Evolutionary conservation across 345 rosid species (phyloP).

Genomic region (Dipteronia sinensis): DNA sequence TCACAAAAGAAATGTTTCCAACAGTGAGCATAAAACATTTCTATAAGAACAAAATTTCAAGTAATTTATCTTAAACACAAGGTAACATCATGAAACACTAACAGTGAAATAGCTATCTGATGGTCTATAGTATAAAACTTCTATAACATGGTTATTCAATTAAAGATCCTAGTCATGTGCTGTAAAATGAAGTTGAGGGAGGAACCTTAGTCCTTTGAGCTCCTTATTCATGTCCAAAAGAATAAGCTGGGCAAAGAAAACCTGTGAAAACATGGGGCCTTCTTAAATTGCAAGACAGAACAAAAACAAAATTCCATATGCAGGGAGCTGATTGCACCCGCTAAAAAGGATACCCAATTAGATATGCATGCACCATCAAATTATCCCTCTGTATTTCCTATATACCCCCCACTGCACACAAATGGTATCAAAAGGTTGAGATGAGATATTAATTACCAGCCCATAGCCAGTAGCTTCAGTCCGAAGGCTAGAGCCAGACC

Average conservation of each 20-base stretch:
- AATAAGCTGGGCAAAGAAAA: slow-evolving; percentile 92
- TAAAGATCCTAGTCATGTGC: not conserved
- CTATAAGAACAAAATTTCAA: slow-evolving; percentile 8
- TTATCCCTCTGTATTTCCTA: not conserved
- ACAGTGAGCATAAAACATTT: not conserved
- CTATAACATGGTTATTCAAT: not conserved
- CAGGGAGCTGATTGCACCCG: slow-evolving; percentile 1
- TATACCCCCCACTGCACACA: not conserved
- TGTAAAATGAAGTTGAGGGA: slow-evolving; percentile 13
- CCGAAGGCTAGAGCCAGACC: slow-evolving; percentile 99
- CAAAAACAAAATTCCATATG: not conserved
- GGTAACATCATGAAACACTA: not conserved
- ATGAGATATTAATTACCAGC: slow-evolving; percentile 57
- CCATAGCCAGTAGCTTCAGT: slow-evolving; percentile 99
- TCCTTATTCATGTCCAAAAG: slow-evolving; percentile 96
- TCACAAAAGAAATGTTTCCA: not conserved
- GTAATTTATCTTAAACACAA: slow-evolving; percentile 9
- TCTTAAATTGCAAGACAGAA: slow-evolving; percentile 16
- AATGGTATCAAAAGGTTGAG: slow-evolving; percentile 17
- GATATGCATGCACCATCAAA: slow-evolving; percentile 13
- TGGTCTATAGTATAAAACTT: not conserved
- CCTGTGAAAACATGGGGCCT: slow-evolving; percentile 56
- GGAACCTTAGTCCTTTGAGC: slow-evolving; percentile 89
- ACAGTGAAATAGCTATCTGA: not conserved
- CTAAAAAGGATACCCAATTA: not conserved